These are phyloP conservation scores for Rhizophagus prolifer DNA, from an alignment of 192 early-diverging fungal species.

Conservation along the genomic window DNA sequence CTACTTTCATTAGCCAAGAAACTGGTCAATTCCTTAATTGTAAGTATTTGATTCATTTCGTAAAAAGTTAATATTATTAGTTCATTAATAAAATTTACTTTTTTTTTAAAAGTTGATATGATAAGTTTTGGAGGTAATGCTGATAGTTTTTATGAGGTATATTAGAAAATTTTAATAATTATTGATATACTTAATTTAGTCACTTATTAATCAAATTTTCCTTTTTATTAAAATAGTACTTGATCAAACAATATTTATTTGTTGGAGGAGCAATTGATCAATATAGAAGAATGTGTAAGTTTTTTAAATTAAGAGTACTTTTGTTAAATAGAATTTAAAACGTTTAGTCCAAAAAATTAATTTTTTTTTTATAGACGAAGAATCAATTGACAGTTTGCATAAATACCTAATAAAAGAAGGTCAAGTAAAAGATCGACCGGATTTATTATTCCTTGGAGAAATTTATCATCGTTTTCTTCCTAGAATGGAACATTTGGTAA, in stretches of 20 bases:
- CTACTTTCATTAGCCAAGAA: constrained; percentile 50
- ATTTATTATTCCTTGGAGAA: constrained; percentile 31
- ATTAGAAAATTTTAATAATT: too few species aligned
- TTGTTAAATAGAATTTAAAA: too few species aligned
- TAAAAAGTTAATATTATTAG: constrained; percentile 4
- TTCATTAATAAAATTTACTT: not conserved
- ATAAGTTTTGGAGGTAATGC: constrained; percentile 50
- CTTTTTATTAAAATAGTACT: constrained; percentile 37
- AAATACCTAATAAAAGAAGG: constrained; percentile 32
- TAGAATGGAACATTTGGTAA: constrained; percentile 42
- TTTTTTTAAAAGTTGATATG: constrained; percentile 22
- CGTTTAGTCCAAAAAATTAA: not conserved
- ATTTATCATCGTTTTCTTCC: not conserved
- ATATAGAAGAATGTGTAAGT: constrained; percentile 20
- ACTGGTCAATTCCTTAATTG: constrained; percentile 23
- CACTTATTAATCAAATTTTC: too few species aligned
- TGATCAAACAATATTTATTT: constrained; percentile 56
- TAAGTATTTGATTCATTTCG: constrained; percentile 26
- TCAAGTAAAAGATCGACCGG: constrained; percentile 23
- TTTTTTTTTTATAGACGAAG: constrained; percentile 28
- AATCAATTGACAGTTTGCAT: constrained; percentile 31
- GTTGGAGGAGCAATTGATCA: constrained; percentile 24
- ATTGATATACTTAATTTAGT: too few species aligned
- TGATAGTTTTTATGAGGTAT: constrained; percentile 65
- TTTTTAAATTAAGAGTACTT: not conserved